Evolutionary conservation across 805 yeast species (phyloP).

Genomic region (Metschnikowia cubensis): DNA sequence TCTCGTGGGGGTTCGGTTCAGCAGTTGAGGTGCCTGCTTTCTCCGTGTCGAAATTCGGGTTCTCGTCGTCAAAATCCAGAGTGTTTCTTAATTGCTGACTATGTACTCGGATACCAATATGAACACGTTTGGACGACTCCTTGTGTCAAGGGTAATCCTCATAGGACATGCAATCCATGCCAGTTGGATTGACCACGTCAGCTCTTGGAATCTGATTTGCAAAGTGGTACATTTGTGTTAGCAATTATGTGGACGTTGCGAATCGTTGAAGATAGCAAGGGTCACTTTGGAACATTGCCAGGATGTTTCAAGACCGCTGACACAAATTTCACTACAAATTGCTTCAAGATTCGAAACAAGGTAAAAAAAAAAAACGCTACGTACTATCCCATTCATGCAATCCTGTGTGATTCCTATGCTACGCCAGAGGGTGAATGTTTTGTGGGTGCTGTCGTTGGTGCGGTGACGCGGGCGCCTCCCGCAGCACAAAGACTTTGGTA

Average conservation of each 20-base stretch:
- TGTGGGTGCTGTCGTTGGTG: slow-evolving; percentile 1
- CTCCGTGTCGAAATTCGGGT: neutral
- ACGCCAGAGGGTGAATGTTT: neutral
- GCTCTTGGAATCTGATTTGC: neutral
- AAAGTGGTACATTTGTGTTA: neutral
- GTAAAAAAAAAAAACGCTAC: neutral
- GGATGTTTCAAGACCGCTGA: neutral
- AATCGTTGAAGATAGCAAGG: neutral
- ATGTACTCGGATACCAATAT: neutral
- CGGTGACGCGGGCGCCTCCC: slow-evolving; percentile 2
- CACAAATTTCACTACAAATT: neutral
- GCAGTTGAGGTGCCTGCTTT: neutral
- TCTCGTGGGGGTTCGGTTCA: neutral
- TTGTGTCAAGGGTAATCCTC: neutral
- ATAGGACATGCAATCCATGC: neutral
- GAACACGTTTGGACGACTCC: neutral
- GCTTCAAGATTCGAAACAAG: neutral
- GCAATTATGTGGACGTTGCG: neutral
- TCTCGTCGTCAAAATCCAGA: neutral
- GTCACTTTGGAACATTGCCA: neutral
- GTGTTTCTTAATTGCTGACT: neutral
- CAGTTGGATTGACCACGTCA: neutral
- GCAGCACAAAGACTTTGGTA: slow-evolving; percentile 1
- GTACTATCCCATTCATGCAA: neutral
- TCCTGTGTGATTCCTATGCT: neutral